Percentiles rank a stretch among this genome's conserved stretches.
Conservation (phyloP, 1,139 yeast species). For the Scheffersomyces illinoinensis region DNA sequence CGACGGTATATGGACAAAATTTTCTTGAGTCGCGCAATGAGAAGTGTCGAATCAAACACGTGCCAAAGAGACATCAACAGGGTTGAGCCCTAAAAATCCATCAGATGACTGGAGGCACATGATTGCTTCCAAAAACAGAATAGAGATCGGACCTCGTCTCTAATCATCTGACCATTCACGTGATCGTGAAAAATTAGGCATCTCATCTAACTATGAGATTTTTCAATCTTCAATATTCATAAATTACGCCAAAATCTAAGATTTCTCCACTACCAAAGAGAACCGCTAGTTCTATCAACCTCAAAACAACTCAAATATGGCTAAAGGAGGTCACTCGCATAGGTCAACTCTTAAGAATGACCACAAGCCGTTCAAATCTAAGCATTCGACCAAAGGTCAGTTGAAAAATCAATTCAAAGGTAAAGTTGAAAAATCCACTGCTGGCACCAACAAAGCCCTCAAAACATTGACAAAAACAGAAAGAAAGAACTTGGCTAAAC, state of each 20-base stretch:
- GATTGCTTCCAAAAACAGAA: background rate
- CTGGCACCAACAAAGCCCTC: conserved; percentile 35
- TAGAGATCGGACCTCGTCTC: background rate
- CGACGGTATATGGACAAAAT: background rate
- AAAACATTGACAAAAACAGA: conserved; percentile 57
- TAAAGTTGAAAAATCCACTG: conserved; percentile 69
- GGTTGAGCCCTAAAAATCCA: conserved; percentile 1
- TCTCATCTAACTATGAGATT: conserved; percentile 9
- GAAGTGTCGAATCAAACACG: background rate
- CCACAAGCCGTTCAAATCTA: conserved; percentile 88
- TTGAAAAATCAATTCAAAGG: conserved; percentile 81
- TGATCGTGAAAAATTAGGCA: conserved; percentile 6
- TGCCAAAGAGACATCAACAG: background rate
- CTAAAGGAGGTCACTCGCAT: conserved; percentile 70
- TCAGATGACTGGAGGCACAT: background rate
- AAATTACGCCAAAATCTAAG: background rate
- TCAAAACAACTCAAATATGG: conserved; percentile 39
- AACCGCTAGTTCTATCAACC: background rate
- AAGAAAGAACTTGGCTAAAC: conserved; percentile 78
- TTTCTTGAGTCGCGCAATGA: background rate
- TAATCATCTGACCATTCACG: background rate
- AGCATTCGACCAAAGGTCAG: conserved; percentile 89
- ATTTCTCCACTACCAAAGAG: background rate
- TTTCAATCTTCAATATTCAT: background rate
- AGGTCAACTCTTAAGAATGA: conserved; percentile 79